Evolutionary conservation across 2,329 filamentous ascomycete species (phyloP).

Genomic region (Stenocarpella maydis): DNA sequence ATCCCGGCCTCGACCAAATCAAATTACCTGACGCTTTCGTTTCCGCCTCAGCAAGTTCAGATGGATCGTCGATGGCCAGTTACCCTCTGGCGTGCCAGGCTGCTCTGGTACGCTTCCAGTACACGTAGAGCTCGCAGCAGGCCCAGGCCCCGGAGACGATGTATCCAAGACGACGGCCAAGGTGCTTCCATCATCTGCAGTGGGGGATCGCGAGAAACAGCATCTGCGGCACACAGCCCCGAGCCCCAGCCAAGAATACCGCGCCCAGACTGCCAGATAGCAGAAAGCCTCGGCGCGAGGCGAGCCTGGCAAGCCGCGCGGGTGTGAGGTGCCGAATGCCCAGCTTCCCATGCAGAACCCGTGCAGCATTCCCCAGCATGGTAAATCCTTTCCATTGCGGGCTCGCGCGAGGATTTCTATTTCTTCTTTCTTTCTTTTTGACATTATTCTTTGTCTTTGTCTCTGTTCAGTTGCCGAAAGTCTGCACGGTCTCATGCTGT

Average conservation of each 20-base stretch:
- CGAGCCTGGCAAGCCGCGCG: slow-evolving; percentile 22
- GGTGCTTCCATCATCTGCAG: slow-evolving; percentile 4
- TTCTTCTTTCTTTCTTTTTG: too few relatives aligned
- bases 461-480: too few relatives aligned
- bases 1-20: neutral
- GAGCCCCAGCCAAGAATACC: slow-evolving; percentile 20
- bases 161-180: slow-evolving; percentile 6
- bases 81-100: neutral
- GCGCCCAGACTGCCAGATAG: neutral
- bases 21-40: neutral
- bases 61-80: slow-evolving; percentile 21
- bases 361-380: slow-evolving; percentile 14
- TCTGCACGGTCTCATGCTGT: neutral
- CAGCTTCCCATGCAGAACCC: slow-evolving; percentile 6
- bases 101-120: neutral
- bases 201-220: neutral
- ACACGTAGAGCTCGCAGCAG: neutral
- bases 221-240: slow-evolving; percentile 2
- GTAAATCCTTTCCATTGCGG: neutral
- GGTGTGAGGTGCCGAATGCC: slow-evolving; percentile 16
- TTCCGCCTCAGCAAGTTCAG: neutral
- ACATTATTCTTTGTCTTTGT: neutral
- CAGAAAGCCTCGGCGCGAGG: slow-evolving; percentile 8
- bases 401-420: too few relatives aligned
- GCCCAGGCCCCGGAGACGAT: slow-evolving; percentile 6